A percentile compares a stretch with the other conserved stretches of the same genome.
Conservation (phyloP, 2,329 filamentous ascomycete species). For the Aspergillus piperis region DNA sequence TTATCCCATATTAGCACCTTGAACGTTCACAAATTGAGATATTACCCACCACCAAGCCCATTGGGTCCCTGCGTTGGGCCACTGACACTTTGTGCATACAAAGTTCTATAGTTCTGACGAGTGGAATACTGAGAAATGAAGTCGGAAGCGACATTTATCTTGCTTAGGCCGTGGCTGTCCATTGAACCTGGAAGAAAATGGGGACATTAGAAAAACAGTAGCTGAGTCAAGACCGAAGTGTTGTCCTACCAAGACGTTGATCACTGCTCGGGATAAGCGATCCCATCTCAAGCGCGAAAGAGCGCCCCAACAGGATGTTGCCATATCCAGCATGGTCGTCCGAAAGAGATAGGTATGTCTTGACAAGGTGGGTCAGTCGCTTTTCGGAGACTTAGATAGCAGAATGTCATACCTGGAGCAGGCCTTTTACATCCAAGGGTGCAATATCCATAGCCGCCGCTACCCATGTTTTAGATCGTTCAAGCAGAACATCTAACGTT, state of each 20-base stretch:
- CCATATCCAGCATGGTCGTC: conserved; percentile 89
- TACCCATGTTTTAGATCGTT: conserved; percentile 78
- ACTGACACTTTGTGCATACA: conserved; percentile 61
- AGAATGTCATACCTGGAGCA: conserved; percentile 61
- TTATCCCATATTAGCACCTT: conserved; percentile 10
- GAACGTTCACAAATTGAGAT: background rate
- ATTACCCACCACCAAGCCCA: conserved; percentile 20
- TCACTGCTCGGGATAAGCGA: conserved; percentile 82
- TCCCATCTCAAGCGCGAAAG: conserved; percentile 91
- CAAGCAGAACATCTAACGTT: conserved; percentile 77
- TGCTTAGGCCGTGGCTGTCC: conserved; percentile 69
- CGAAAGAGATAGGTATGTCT: conserved; percentile 94
- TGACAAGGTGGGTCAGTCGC: background rate
- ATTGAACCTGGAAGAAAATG: conserved; percentile 58
- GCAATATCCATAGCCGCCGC: conserved; percentile 77
- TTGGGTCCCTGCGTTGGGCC: conserved; percentile 10
- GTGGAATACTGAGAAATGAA: conserved; percentile 97
- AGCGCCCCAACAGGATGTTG: conserved; percentile 87
- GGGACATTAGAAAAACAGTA: background rate
- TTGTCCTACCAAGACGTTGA: conserved; percentile 65
- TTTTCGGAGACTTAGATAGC: background rate
- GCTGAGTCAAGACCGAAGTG: background rate
- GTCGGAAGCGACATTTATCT: conserved; percentile 89
- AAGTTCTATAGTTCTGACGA: conserved; percentile 90
- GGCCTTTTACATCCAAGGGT: conserved; percentile 88